A percentile compares a stretch with the other conserved stretches of the same genome.
phyloP scores from a whole-genome alignment of 352 stramenopile species.

The Globisporangium nagaii region DNA sequence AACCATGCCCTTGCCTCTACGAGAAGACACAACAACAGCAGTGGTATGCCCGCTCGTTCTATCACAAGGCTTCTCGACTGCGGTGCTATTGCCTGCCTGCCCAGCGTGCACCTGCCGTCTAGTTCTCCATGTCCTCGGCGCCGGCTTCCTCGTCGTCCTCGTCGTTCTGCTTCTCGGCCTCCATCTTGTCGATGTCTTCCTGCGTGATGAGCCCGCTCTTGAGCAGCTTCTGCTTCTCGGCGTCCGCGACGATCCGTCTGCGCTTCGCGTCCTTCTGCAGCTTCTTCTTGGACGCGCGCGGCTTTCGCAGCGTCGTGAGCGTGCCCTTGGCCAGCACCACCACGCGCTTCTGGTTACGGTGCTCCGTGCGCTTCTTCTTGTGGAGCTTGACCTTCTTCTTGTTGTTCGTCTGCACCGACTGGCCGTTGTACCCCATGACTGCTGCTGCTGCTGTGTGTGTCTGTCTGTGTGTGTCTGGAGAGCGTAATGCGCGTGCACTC shows the following conservation, averaged over 20 bases:
- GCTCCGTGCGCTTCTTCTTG: conserved; percentile 75
- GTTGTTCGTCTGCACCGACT: conserved; percentile 76
- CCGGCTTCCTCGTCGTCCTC: conserved; percentile 25
- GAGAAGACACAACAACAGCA: too few relatives aligned
- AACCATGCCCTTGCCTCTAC: too few relatives aligned
- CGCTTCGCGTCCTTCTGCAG: conserved; percentile 80
- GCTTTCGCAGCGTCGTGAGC: conserved; percentile 54
- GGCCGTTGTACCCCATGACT: conserved; percentile 49
- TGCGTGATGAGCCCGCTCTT: conserved; percentile 74
- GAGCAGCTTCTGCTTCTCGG: conserved; percentile 73
- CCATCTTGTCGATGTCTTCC: conserved; percentile 81
- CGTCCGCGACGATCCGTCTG: conserved; percentile 58
- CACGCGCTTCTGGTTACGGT: conserved; percentile 83
- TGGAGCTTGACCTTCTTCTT: conserved; percentile 86
- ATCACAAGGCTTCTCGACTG: too few relatives aligned
- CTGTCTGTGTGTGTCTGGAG: conserved; percentile 1
- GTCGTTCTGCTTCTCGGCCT: conserved; percentile 39
- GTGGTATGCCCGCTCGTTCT: not conserved
- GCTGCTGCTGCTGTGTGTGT: conserved; percentile 7
- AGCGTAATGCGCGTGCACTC: not conserved
- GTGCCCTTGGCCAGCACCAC: conserved; percentile 47
- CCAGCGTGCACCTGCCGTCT: conserved; percentile 10
- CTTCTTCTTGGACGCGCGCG: conserved; percentile 81
- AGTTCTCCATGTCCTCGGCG: conserved; percentile 46
- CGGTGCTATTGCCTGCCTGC: too few relatives aligned